These are phyloP conservation scores for Tilletia caries DNA, from an alignment of 1,284 basidiomycete species.

Conservation along the genomic window DNA sequence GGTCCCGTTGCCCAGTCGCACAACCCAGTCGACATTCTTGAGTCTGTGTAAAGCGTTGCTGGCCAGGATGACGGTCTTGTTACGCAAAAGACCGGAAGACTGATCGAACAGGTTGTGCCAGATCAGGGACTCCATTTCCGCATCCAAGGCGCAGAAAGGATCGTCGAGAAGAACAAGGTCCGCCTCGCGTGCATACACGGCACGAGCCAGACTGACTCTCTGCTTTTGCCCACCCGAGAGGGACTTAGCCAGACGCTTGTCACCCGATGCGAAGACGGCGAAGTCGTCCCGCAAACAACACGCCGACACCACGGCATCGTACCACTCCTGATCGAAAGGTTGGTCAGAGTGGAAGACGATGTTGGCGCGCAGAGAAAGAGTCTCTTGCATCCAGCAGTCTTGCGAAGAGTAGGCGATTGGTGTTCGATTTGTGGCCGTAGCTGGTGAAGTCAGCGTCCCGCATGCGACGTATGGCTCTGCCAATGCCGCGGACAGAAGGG, in stretches of 20 bases:
- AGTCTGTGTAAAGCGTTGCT: slow-evolving; percentile 2
- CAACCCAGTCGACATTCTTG: slow-evolving; percentile 9
- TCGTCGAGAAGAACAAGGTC: slow-evolving; percentile 27
- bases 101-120: slow-evolving; percentile 34
- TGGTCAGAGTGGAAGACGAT: slow-evolving; percentile 22
- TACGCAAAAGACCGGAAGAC: slow-evolving; percentile 21
- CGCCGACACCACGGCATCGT: slow-evolving; percentile 22
- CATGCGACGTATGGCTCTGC: slow-evolving; percentile 21
- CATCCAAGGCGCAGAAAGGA: slow-evolving; percentile 31
- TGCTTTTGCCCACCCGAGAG: slow-evolving; percentile 36
- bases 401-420: slow-evolving; percentile 22
- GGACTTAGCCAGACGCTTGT: slow-evolving; percentile 19
- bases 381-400: slow-evolving; percentile 27
- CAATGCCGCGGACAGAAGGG: slow-evolving; percentile 26
- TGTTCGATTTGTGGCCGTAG: neutral
- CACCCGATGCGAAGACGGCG: neutral
- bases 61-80: slow-evolving; percentile 26
- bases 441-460: neutral
- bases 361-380: slow-evolving; percentile 28
- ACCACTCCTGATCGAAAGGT: slow-evolving; percentile 16
- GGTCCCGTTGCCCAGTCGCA: neutral
- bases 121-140: slow-evolving; percentile 24
- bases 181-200: slow-evolving; percentile 25
- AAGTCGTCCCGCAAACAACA: slow-evolving; percentile 27
- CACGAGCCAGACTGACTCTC: slow-evolving; percentile 31